Conservation (phyloP, 768 basidiomycete species). For the Leccinum sublutescens region DNA sequence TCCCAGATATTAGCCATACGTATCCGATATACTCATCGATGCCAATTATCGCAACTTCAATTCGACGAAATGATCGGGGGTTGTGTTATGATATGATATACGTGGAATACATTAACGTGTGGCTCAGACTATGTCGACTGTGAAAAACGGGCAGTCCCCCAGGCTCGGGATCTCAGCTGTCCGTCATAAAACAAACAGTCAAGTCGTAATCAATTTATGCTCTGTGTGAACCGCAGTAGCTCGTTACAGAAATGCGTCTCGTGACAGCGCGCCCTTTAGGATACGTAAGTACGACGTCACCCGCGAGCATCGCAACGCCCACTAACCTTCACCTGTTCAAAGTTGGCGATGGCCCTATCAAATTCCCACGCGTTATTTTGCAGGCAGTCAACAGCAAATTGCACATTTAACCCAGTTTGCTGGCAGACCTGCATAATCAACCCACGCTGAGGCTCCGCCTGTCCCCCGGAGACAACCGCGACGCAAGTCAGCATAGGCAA, state of each 20-base stretch:
- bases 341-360: conserved; percentile 77
- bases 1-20: conserved; percentile 17
- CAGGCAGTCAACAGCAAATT: conserved; percentile 83
- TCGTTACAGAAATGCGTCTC: conserved; percentile 52
- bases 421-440: conserved; percentile 69
- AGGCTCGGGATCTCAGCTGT: background rate
- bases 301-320: background rate
- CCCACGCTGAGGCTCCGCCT: conserved; percentile 71
- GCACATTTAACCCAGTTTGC: conserved; percentile 74
- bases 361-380: conserved; percentile 84
- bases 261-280: conserved; percentile 45
- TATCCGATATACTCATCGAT: conserved; percentile 17
- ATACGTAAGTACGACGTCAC: conserved; percentile 27
- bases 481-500: conserved; percentile 4
- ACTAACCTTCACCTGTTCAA: conserved; percentile 83
- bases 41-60: conserved; percentile 18
- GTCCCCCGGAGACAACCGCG: conserved; percentile 7
- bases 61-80: conserved; percentile 19
- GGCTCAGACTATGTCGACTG: background rate
- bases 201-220: conserved; percentile 8
- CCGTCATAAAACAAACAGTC: background rate
- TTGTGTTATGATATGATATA: conserved; percentile 20
- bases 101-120: conserved; percentile 26
- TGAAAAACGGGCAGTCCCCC: background rate
- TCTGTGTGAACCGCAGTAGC: conserved; percentile 12